Evolutionary conservation across 139 green algal species (phyloP).

Genomic region (Chlamydomonas sp.): DNA sequence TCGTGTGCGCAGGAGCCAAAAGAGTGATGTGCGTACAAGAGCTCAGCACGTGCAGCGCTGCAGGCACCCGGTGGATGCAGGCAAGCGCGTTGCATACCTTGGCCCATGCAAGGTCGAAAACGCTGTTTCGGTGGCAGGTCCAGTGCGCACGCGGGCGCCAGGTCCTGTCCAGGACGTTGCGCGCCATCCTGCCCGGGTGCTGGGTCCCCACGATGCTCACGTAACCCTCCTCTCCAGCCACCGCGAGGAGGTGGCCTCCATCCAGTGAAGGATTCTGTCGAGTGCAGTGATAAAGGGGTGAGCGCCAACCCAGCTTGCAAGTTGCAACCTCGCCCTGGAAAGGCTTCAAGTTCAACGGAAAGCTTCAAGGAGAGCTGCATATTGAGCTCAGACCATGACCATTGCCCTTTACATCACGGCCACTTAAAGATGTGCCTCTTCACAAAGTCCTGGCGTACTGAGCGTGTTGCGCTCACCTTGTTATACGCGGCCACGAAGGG

Average conservation of each 20-base stretch:
- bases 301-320: neutral
- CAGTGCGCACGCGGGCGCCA: constrained; percentile 66
- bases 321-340: neutral
- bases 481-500: constrained; percentile 9
- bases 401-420: neutral
- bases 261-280: neutral
- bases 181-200: constrained; percentile 29
- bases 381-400: neutral
- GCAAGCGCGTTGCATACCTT: constrained; percentile 44
- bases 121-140: constrained; percentile 79
- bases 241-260: constrained; percentile 65
- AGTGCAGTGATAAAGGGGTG: neutral
- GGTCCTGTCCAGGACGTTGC: constrained; percentile 31
- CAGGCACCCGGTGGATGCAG: neutral
- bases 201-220: constrained; percentile 73
- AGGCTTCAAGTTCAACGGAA: neutral
- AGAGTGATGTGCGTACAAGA: neutral
- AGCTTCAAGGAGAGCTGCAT: neutral
- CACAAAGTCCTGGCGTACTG: neutral
- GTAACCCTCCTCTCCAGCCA: constrained; percentile 84
- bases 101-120: constrained; percentile 86
- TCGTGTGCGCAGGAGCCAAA: neutral
- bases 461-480: neutral
- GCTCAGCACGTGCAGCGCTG: neutral
- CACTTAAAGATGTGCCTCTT: neutral